Evolutionary conservation across 83 land plant species (phyloP), one percentile per base, ranked within the genome.

Genomic region (Thuja plicata): DNA sequence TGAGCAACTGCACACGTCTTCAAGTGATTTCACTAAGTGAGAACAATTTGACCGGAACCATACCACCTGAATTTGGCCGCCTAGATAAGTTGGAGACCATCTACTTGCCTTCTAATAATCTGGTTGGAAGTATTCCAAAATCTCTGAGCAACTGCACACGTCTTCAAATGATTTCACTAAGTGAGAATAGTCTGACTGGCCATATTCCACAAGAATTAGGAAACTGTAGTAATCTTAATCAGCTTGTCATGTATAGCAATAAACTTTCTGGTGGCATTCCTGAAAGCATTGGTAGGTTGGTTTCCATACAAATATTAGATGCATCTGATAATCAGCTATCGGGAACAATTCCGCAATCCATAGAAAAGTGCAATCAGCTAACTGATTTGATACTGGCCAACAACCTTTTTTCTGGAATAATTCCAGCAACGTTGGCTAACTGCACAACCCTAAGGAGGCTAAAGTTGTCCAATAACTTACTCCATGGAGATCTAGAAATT

Each of bases 61-160:
- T 43, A 43, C 45, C 45, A 43, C 45, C 45, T 43, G 45, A 5
- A 43, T 43, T 43, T 5, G 45, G 45, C 45, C 45, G 4, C 1
- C 45, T 43, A 5, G 3, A 43, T 5, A 43, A 3, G 45, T 43
- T 3, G 45, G 45, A 43, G 45, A 43, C 0, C 5, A 3, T 43
- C 45, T 43, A 3, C 45, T 43, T 43, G 45, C 4, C 45, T 5
- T 43, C 3, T 5, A 43, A 43, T 43, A 43, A 43, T 43, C 45
- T 43, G 5, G 3, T 5, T 43, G 45, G 45, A 43, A 43, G 3
- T 43, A 43, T 43, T 43, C 45, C 45, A 43, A 43, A 10, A 34
- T n/a, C 66, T 34, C 89, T 90, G 12, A 57, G 71, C 21, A 34
- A 50, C 24, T 34, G 88, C 9, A 74, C 86, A 38, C 32, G 21